phyloP scores from a whole-genome alignment of 768 basidiomycete species.

The Mycena vulgaris region DNA sequence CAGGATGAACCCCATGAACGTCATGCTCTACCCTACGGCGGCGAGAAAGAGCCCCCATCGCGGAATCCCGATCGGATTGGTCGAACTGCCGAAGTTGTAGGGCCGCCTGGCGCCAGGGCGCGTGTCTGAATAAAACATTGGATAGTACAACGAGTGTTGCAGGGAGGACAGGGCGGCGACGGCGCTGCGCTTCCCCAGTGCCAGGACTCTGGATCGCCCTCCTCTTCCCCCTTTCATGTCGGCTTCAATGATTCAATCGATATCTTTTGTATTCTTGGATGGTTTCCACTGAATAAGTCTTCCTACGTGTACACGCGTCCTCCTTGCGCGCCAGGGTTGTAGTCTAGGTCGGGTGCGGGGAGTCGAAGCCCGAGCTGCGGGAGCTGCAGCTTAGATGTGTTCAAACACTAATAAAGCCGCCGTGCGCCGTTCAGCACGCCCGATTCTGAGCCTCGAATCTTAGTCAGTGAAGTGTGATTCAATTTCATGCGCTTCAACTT shows the following conservation, averaged over 20 bases:
- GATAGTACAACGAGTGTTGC: slow-evolving; percentile 71
- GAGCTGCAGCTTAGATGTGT: too few relatives aligned
- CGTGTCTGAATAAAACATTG: slow-evolving; percentile 68
- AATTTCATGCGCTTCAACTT: too few relatives aligned
- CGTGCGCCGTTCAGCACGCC: too few relatives aligned
- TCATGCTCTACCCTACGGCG: slow-evolving; percentile 61
- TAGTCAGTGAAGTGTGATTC: too few relatives aligned
- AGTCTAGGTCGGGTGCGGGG: too few relatives aligned
- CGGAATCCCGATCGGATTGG: slow-evolving; percentile 60
- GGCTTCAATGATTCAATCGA: slow-evolving; percentile 6
- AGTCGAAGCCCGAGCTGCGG: too few relatives aligned
- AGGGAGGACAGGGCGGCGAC: slow-evolving; percentile 46
- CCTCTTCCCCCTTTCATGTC: neutral
- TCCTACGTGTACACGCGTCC: too few relatives aligned
- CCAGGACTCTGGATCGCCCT: slow-evolving; percentile 1
- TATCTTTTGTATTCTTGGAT: slow-evolving; percentile 19
- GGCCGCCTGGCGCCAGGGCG: slow-evolving; percentile 77
- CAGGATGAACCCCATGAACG: slow-evolving; percentile 66
- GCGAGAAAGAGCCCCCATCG: slow-evolving; percentile 54
- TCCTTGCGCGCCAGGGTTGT: too few relatives aligned
- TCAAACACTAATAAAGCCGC: too few relatives aligned
- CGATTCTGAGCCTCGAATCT: too few relatives aligned
- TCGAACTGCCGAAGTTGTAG: slow-evolving; percentile 75
- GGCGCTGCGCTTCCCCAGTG: neutral
- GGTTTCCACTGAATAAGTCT: neutral